Percentiles rank a stretch among this genome's conserved stretches.
These are phyloP conservation scores for Discostella stelligera DNA, from an alignment of 352 stramenopile species.

Conservation along the genomic window DNA sequence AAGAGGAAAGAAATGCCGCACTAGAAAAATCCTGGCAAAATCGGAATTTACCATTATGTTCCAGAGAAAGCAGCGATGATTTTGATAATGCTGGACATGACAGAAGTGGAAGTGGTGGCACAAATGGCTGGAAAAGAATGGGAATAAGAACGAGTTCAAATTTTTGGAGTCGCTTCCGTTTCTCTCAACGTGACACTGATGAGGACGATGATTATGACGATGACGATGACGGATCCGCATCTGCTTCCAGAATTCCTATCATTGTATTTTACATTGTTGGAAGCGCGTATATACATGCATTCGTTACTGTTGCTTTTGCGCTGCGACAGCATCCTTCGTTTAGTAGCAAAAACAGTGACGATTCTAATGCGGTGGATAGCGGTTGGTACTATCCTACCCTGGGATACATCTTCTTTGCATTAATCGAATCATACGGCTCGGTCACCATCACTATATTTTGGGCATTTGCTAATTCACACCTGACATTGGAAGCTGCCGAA, in stretches of 20 bases:
- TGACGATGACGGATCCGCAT: constrained; percentile 5
- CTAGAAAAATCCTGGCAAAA: constrained; percentile 31
- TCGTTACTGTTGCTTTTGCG: constrained; percentile 38
- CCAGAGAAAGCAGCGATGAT: constrained; percentile 7
- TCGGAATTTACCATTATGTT: constrained; percentile 27
- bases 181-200: background rate
- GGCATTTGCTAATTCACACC: constrained; percentile 85
- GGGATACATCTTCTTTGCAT: constrained; percentile 81
- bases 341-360: constrained; percentile 14
- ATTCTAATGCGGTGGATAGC: constrained; percentile 3
- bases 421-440: constrained; percentile 86
- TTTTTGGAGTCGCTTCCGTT: constrained; percentile 26
- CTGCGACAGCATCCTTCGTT: constrained; percentile 42
- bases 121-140: constrained; percentile 26
- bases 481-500: constrained; percentile 83
- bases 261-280: constrained; percentile 46
- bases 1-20: constrained; percentile 27
- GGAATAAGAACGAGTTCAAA: constrained; percentile 13
- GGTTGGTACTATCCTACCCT: constrained; percentile 62
- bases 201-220: background rate
- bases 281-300: constrained; percentile 42
- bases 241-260: constrained; percentile 30
- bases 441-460: constrained; percentile 86
- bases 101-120: background rate
- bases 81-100: background rate